phyloP scores from a whole-genome alignment of 2,329 filamentous ascomycete species.

The Aureobasidium lini region DNA sequence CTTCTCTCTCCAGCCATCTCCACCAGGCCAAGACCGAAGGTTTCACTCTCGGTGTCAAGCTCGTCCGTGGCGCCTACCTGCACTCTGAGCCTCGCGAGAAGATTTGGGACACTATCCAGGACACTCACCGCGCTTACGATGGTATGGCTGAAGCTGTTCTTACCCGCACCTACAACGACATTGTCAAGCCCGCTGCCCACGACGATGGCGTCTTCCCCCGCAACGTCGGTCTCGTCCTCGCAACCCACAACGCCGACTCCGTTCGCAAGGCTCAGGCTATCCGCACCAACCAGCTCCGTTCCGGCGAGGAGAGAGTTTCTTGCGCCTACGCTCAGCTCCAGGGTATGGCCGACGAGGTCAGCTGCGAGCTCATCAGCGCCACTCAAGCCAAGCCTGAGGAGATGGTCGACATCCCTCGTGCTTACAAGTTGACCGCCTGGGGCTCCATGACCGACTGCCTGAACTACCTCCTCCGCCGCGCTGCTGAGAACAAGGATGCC shows the following conservation, averaged over 20 bases:
- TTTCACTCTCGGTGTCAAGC: constrained; percentile 49
- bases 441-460: constrained; percentile 64
- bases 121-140: constrained; percentile 60
- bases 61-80: constrained; percentile 52
- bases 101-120: constrained; percentile 48
- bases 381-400: constrained; percentile 31
- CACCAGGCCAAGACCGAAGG: constrained; percentile 36
- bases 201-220: constrained; percentile 31
- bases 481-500: constrained; percentile 57
- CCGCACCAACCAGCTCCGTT: constrained; percentile 38
- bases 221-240: constrained; percentile 58
- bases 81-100: constrained; percentile 41
- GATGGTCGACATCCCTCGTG: constrained; percentile 35
- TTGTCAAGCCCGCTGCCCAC: constrained; percentile 38
- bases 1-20: constrained; percentile 40
- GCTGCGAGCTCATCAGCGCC: constrained; percentile 46
- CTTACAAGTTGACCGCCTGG: constrained; percentile 52
- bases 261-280: constrained; percentile 49
- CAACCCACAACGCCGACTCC: constrained; percentile 73
- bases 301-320: constrained; percentile 37
- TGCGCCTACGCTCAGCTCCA: constrained; percentile 71
- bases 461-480: constrained; percentile 57
- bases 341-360: constrained; percentile 94
- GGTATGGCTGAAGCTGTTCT: constrained; percentile 61
- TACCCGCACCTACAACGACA: constrained; percentile 51